Conservation (phyloP, 1,284 basidiomycete species). For the Sanguinoderma infundibulare region DNA sequence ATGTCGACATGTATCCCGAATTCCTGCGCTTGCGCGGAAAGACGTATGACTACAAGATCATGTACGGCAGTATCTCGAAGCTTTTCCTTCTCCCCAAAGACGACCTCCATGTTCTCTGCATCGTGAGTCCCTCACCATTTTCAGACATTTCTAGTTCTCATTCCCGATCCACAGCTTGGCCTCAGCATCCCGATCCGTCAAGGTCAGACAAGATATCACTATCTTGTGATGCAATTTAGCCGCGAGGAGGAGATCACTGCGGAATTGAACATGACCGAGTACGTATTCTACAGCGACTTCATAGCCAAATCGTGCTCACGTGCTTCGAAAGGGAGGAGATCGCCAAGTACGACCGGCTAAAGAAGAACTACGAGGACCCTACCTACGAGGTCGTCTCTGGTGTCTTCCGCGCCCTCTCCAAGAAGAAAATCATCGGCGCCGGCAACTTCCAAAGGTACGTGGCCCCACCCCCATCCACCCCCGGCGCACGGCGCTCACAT, state of each 20-base stretch:
- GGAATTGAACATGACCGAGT: conserved; percentile 94
- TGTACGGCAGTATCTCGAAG: conserved; percentile 88
- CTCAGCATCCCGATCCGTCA: conserved; percentile 94
- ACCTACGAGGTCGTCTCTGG: conserved; percentile 96
- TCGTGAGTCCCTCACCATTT: conserved; percentile 55
- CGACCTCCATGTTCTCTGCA: conserved; percentile 95
- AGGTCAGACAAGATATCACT: conserved; percentile 98
- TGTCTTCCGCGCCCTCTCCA: conserved; percentile 90
- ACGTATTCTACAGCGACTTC: conserved; percentile 31
- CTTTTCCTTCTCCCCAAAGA: conserved; percentile 97
- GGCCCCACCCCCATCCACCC: neutral
- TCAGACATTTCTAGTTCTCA: neutral
- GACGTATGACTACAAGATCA: conserved; percentile 99
- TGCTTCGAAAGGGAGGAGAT: conserved; percentile 61
- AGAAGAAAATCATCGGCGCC: conserved; percentile 89
- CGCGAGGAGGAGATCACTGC: conserved; percentile 97
- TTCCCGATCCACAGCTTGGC: conserved; percentile 61
- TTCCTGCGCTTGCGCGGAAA: conserved; percentile 96
- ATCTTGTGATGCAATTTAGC: conserved; percentile 97
- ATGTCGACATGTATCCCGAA: conserved; percentile 97
- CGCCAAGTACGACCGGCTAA: conserved; percentile 79
- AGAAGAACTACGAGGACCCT: conserved; percentile 91
- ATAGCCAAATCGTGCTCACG: neutral
- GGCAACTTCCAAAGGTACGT: conserved; percentile 83
- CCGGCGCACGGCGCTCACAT: neutral